These are phyloP conservation scores for Monilinia polystroma DNA, from an alignment of 2,329 filamentous ascomycete genomes.

Conservation along the genomic window DNA sequence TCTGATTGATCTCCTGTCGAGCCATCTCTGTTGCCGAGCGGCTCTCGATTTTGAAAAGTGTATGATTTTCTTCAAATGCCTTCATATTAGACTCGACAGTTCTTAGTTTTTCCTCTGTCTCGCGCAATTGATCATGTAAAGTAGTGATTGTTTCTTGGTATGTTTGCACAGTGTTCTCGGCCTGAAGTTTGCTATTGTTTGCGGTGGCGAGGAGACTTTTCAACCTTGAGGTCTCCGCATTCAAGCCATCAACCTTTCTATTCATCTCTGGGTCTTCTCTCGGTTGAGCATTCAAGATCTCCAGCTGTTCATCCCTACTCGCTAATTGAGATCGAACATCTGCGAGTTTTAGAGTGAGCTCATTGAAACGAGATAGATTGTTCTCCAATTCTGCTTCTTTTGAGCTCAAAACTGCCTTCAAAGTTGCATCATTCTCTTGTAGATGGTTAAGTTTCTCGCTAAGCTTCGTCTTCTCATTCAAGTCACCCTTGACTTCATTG, in stretches of 20 bases:
- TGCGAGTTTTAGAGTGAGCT: slow-evolving; percentile 27
- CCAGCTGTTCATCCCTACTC: slow-evolving; percentile 32
- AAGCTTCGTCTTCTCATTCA: slow-evolving; percentile 28
- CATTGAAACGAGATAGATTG: slow-evolving; percentile 26
- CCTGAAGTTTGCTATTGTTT: slow-evolving; percentile 38
- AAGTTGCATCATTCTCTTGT: slow-evolving; percentile 27
- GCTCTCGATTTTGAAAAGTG: slow-evolving; percentile 27
- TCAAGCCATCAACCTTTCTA: slow-evolving; percentile 30
- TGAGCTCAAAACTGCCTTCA: slow-evolving; percentile 26
- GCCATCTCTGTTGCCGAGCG: neutral
- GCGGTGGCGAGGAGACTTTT: slow-evolving; percentile 39
- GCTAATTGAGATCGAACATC: slow-evolving; percentile 28
- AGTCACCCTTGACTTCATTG: slow-evolving; percentile 27
- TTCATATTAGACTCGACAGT: slow-evolving; percentile 33
- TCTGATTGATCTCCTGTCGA: slow-evolving; percentile 35
- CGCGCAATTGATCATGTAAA: slow-evolving; percentile 24
- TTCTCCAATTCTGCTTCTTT: slow-evolving; percentile 27
- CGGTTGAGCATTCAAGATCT: slow-evolving; percentile 23
- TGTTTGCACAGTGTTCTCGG: slow-evolving; percentile 26
- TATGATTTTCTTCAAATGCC: slow-evolving; percentile 34
- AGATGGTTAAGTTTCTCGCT: slow-evolving; percentile 32
- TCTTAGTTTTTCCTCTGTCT: slow-evolving; percentile 24
- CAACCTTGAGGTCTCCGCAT: slow-evolving; percentile 30
- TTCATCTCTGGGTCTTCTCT: slow-evolving; percentile 31
- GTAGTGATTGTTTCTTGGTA: slow-evolving; percentile 20